These are phyloP conservation scores for Phaeotremella skinneri DNA, from an alignment of 768 basidiomycete species.

Conservation along the genomic window DNA sequence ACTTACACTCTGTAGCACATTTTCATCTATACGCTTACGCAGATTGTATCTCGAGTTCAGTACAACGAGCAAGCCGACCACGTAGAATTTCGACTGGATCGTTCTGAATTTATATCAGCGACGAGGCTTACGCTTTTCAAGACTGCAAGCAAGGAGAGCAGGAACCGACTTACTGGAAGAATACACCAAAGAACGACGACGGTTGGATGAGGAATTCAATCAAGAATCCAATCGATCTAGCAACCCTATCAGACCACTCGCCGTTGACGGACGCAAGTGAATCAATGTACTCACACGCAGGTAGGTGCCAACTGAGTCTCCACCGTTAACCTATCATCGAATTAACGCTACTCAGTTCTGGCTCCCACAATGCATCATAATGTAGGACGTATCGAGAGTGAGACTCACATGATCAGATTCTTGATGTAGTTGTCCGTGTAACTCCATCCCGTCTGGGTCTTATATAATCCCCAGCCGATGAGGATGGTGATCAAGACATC, in stretches of 20 bases:
- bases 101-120: conserved; percentile 5
- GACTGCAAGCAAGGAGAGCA: neutral
- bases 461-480: conserved; percentile 15
- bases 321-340: conserved; percentile 11
- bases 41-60: conserved; percentile 19
- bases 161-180: conserved; percentile 15
- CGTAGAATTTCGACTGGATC: conserved; percentile 20
- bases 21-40: conserved; percentile 4
- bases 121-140: neutral
- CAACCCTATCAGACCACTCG: no score
- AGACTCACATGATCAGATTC: conserved; percentile 13
- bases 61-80: conserved; percentile 11
- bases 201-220: conserved; percentile 23
- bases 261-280: no score
- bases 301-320: conserved; percentile 18
- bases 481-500: conserved; percentile 6
- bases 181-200: conserved; percentile 7
- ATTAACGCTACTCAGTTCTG: neutral
- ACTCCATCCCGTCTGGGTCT: conserved; percentile 16
- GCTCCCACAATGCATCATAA: no score
- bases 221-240: conserved; percentile 7
- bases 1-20: no score
- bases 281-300: neutral
- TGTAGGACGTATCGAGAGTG: neutral
- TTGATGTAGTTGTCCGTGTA: conserved; percentile 10